These are phyloP conservation scores for Fraxinus anomala DNA, from an alignment of 257 asterid genomes.

Conservation along the genomic window DNA sequence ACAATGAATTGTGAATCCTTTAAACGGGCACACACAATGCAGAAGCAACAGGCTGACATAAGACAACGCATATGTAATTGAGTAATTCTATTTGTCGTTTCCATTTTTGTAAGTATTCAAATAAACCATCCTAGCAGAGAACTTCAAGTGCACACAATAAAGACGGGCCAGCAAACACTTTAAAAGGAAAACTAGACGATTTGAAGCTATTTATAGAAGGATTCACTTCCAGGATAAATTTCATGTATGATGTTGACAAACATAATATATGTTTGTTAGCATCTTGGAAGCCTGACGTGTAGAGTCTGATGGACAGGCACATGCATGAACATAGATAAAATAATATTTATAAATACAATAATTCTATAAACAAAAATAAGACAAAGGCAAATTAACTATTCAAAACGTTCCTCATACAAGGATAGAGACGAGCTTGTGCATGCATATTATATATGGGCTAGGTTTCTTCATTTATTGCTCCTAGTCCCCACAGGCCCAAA, in stretches of 20 bases:
- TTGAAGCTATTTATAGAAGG: background rate
- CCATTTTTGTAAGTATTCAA: background rate
- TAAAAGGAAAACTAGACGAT: background rate
- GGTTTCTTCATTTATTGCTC: background rate
- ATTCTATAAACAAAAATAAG: background rate
- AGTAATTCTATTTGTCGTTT: background rate
- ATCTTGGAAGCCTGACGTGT: background rate
- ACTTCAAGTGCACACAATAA: background rate
- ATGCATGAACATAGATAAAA: constrained; percentile 6
- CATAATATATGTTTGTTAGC: background rate
- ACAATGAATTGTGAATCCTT: constrained; percentile 3
- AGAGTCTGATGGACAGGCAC: background rate
- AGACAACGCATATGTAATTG: background rate
- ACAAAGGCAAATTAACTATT: background rate
- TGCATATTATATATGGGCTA: background rate
- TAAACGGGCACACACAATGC: background rate
- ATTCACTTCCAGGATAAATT: constrained; percentile 4
- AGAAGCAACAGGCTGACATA: background rate
- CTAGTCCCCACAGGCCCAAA: background rate
- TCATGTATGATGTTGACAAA: background rate
- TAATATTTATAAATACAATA: too few species aligned
- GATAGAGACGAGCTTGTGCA: constrained; percentile 8
- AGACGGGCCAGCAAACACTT: background rate
- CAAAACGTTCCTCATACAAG: background rate
- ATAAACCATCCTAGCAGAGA: background rate